A percentile compares a stretch with the other conserved stretches of the same genome.
Evolutionary conservation across 2,329 filamentous ascomycete genomes (phyloP).

Genomic region (Microsporum audouinii): DNA sequence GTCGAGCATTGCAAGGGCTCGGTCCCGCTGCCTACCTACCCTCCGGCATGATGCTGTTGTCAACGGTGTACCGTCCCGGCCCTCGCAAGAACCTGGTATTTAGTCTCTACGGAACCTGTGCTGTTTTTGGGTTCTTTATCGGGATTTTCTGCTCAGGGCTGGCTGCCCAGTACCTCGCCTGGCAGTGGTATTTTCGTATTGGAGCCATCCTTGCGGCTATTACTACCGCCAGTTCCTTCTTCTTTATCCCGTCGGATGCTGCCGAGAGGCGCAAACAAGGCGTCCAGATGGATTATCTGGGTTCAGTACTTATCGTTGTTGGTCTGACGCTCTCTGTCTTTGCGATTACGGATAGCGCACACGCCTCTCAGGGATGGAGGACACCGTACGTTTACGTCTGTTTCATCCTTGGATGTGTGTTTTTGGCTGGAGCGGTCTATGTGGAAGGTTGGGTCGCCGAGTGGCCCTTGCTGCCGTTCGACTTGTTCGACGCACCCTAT

Average conservation of each 20-base stretch:
- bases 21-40: conserved; percentile 62
- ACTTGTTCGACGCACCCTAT: conserved; percentile 57
- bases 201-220: conserved; percentile 44
- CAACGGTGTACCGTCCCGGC: conserved; percentile 54
- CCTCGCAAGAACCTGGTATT: conserved; percentile 58
- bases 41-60: conserved; percentile 55
- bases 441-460: conserved; percentile 60
- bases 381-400: conserved; percentile 60
- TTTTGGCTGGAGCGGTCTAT: conserved; percentile 52
- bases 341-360: conserved; percentile 60
- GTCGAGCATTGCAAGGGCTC: conserved; percentile 62
- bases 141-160: conserved; percentile 57
- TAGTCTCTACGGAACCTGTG: conserved; percentile 47
- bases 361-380: conserved; percentile 58
- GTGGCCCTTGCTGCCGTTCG: conserved; percentile 57
- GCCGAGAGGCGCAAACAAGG: conserved; percentile 26
- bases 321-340: conserved; percentile 61
- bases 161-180: conserved; percentile 43
- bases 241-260: conserved; percentile 42
- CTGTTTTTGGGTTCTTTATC: conserved; percentile 39
- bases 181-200: conserved; percentile 60
- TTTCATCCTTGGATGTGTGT: conserved; percentile 50
- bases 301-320: conserved; percentile 48
- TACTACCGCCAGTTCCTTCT: conserved; percentile 36
- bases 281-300: conserved; percentile 59